Conservation (phyloP, 345 rosid genomes). For the Bretschneidera sinensis region DNA sequence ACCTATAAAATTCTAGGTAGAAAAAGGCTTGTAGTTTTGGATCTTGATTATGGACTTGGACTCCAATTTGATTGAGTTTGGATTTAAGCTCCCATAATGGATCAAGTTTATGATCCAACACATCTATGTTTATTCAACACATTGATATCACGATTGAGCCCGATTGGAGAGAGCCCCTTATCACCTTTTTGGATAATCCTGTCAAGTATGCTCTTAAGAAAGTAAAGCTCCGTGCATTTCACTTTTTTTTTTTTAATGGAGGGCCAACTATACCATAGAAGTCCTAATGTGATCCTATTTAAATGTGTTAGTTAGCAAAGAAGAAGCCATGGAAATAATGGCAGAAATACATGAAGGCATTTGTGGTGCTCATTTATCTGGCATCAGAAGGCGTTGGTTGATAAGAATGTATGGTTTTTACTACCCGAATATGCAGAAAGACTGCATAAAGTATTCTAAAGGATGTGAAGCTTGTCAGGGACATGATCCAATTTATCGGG, state of each 20-base stretch:
- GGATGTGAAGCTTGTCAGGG: not conserved
- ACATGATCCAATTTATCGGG: not conserved
- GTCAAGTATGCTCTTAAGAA: no score
- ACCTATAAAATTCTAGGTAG: no score
- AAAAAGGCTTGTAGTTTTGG: no score
- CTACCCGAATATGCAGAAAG: not conserved
- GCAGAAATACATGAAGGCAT: not conserved
- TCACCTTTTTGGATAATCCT: no score
- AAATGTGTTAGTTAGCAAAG: no score
- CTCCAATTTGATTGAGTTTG: no score
- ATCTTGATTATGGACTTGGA: no score
- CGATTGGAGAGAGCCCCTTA: no score
- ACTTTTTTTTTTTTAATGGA: not conserved
- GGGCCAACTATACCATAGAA: not conserved
- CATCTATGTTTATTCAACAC: no score
- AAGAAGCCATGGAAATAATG: not conserved
- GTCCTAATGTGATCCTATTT: not conserved
- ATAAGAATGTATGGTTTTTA: not conserved
- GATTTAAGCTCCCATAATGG: no score
- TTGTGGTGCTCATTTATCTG: not conserved
- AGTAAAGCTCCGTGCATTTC: not conserved
- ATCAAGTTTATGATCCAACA: no score
- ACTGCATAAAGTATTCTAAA: not conserved
- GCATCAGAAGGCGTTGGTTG: not conserved
- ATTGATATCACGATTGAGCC: no score